Conservation (phyloP, 176 grass and related monocot species). For the Carex parvula region DNA sequence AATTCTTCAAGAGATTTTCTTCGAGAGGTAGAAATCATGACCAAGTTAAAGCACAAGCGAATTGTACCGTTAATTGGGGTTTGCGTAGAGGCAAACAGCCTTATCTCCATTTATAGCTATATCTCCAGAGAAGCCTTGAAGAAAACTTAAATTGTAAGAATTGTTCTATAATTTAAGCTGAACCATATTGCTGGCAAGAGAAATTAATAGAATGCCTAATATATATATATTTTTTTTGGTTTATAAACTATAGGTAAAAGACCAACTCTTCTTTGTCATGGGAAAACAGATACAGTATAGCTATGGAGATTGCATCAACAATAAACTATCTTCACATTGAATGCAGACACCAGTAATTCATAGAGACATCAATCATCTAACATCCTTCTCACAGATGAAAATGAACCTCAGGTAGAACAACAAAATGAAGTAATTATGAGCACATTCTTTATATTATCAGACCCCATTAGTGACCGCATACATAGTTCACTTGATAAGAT, state of each 20-base stretch:
- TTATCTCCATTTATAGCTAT: slow-evolving; percentile 83
- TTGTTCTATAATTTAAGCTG: background rate
- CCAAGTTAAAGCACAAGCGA: slow-evolving; percentile 58
- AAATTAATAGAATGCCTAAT: background rate
- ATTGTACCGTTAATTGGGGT: slow-evolving; percentile 76
- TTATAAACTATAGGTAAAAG: slow-evolving; percentile 40
- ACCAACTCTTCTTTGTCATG: slow-evolving; percentile 48
- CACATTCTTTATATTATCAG: background rate
- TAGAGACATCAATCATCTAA: slow-evolving; percentile 95
- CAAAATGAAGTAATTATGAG: background rate
- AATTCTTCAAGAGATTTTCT: slow-evolving; percentile 83
- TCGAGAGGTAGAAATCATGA: slow-evolving; percentile 84
- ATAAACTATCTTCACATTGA: slow-evolving; percentile 72
- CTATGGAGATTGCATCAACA: slow-evolving; percentile 61
- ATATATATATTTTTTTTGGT: background rate
- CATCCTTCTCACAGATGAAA: slow-evolving; percentile 71
- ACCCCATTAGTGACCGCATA: background rate
- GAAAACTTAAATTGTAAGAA: slow-evolving; percentile 77
- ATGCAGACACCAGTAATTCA: slow-evolving; percentile 71
- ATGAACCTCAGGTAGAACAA: slow-evolving; percentile 58
- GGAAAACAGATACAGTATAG: slow-evolving; percentile 63
- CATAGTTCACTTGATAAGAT: background rate
- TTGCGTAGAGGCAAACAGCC: slow-evolving; percentile 65
- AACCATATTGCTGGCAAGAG: background rate
- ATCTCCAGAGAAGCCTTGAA: slow-evolving; percentile 72